Base-by-base conservation (phyloP, 2,329 filamentous ascomycete species). In the Huntiella decipiens region DNA sequence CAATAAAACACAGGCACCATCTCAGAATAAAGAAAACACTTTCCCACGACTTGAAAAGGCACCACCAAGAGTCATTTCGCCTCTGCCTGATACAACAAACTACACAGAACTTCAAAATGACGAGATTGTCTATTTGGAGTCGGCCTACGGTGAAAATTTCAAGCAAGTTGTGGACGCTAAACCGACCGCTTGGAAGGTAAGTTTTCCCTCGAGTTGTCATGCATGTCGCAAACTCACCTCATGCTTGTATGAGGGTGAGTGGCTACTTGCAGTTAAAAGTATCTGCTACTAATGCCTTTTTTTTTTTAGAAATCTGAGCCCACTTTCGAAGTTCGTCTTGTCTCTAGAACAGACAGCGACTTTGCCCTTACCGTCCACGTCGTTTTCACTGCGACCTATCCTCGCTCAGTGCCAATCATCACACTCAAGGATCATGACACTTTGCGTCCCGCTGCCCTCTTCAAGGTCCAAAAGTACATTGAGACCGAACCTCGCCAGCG, bases 141-240 rank as follows among this genome's bases (percentile, higher is more conserved):
- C 88, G 37, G 92, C 96, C 43, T 96, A 91, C 57, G 80, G 79
- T 53, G 84, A 93, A 50, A 87, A 95, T 57, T 95, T 85, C 57
- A 70, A 80, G 54, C 76, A 80, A 58, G 73, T 85, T 55, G 74
- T 79, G 56, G 72, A 73, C 43, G 73, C 73, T 49, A 74, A 77
- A 50, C 6, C 13, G 11, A 71, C 74, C 53, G 87, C 86, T 36
- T 96, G 88, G 88, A 86, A 92, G 68, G 82, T 84, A 68, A 56
- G 49, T 38, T 67, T 36, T 16, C 22, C 22, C 22, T 28, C 8
- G 22, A 28, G 22, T 28, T 10, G 22, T 10, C 22, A 28, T 28
- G 22, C 22, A 28, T 28, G 22, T 28, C 22, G 6, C 22, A 10
- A 6, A 41, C 16, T 32, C 38, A 12, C 8, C 22, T 47, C 12